Percentiles rank a stretch among this genome's conserved stretches.
phyloP scores from a whole-genome alignment of 176 grass and related monocot genomes.

The Leersia perrieri region DNA sequence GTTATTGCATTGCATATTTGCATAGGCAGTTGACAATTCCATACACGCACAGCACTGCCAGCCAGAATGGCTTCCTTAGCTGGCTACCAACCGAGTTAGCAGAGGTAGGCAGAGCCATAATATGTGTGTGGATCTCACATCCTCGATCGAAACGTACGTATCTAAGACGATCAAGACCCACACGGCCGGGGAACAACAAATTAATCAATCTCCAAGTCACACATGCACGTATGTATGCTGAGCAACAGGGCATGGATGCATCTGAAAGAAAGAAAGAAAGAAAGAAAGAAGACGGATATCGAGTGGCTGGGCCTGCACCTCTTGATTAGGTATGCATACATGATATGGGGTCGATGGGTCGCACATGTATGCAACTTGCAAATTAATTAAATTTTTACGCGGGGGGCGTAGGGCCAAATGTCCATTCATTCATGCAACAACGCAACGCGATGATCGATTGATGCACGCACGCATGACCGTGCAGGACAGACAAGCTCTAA shows the following conservation, averaged over 20 bases:
- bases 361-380: neutral
- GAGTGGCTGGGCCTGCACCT: neutral
- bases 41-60: neutral
- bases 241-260: neutral
- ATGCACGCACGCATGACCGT: neutral
- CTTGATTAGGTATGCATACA: neutral
- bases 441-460: neutral
- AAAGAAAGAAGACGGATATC: neutral
- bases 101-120: neutral
- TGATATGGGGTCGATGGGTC: neutral
- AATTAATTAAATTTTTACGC: neutral
- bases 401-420: neutral
- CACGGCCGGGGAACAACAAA: neutral
- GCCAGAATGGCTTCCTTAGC: neutral
- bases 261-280: too few species aligned
- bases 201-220: neutral
- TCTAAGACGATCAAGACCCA: neutral
- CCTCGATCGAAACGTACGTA: neutral
- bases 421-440: neutral
- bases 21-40: neutral
- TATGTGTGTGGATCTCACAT: slow-evolving; percentile 31
- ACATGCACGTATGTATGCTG: neutral
- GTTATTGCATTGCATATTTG: neutral
- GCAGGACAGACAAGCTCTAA: neutral
- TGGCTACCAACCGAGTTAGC: neutral